Percentiles rank a stretch among this genome's conserved stretches.
phyloP scores from a whole-genome alignment of 352 stramenopile species.

The Phytophthora sojae region DNA sequence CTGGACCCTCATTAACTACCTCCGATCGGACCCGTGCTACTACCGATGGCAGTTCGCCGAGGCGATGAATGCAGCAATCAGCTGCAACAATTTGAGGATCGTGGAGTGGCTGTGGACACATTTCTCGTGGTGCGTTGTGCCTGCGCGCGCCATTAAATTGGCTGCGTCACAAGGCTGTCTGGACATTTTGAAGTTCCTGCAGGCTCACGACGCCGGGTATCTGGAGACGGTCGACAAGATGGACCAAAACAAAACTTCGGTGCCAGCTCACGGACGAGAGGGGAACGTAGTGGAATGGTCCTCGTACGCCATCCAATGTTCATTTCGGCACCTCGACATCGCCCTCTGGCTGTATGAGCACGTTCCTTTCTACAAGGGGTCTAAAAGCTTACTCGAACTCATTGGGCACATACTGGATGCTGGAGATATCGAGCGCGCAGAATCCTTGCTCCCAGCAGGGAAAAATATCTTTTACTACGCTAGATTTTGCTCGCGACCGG shows the following conservation, averaged over 20 bases:
- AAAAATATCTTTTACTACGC: neutral
- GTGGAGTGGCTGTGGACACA: neutral
- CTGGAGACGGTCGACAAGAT: neutral
- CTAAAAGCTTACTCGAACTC: neutral
- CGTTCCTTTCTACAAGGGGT: neutral
- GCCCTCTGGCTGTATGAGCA: neutral
- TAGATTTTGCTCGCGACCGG: neutral
- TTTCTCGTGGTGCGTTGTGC: neutral
- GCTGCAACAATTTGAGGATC: too few species aligned
- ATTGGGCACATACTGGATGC: neutral
- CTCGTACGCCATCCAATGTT: neutral
- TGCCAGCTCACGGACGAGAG: neutral
- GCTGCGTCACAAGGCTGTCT: neutral
- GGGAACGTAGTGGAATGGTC: neutral
- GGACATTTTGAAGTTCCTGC: neutral
- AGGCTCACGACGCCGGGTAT: neutral
- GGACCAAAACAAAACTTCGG: neutral
- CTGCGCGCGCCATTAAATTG: neutral
- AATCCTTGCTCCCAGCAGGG: neutral
- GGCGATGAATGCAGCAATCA: neutral
- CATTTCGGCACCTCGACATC: neutral
- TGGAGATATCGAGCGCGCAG: neutral
- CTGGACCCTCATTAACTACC: conserved; percentile 12
- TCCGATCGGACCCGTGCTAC: conserved; percentile 5
- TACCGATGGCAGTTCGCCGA: conserved; percentile 12